Base-by-base conservation (phyloP, 2,329 filamentous ascomycete genomes). In the Ceratocystis harringtonii region DNA sequence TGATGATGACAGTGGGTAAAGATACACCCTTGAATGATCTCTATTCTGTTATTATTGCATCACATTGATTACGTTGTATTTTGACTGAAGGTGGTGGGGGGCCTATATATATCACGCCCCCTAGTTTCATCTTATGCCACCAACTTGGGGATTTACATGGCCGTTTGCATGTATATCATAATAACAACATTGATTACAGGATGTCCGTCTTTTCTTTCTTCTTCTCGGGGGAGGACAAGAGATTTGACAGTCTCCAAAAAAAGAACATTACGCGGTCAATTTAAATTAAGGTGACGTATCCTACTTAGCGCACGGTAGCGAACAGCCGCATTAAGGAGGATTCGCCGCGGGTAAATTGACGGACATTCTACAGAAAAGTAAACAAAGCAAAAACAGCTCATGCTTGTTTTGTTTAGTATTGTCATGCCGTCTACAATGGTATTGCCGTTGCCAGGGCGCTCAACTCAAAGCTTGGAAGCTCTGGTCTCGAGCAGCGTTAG, bases 1-100 rank as follows among this genome's bases (percentile, higher is more conserved):
- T 1, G 66, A 69, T 17, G 60, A 52, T 4, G 55, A 62, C 48
- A 50, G 41, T 12, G 44, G 61, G 12, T 64, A 44, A 62, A 17
- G 32, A n/a, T 7, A 44, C 52, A 36, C 1, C 32, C 28, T 17
- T 52, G 12, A 25, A 1, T n/a, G 2, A 12, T n/a, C 28, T 8
- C 28, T 36, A 32, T 58, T 57, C 8, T 58, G 7, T 17, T 8
- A 52, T 25, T 15, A 36, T 8, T 30, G 36, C 10, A 12, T 41
- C 12, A 41, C 36, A 41, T 15, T 36, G 4, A 28, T 28, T 30
- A 7, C 52, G 52, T 30, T 17, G 15, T 62, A 7, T 45, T 45
- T 12, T 8, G 15, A 62, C 22, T 12, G 5, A 30, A 6, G 19
- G 52, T 15, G 6, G 30, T 6, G 52, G 10, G 22, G 28, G 52